phyloP scores from a whole-genome alignment of 1,284 basidiomycete genomes.

The Ustilago curta region DNA sequence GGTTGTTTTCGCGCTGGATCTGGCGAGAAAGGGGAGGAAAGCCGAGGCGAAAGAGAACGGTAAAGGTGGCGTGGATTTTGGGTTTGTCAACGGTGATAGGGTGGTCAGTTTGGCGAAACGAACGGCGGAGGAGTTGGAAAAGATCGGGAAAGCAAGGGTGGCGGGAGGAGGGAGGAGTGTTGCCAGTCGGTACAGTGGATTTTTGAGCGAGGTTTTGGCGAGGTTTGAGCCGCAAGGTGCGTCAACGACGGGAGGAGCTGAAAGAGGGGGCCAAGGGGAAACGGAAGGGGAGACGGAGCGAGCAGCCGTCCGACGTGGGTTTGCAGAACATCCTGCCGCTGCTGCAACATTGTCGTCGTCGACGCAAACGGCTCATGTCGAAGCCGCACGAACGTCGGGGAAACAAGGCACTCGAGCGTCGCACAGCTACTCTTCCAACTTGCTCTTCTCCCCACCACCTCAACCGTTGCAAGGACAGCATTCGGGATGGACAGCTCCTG shows the following conservation, averaged over 20 bases:
- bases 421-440: conserved; percentile 22
- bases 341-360: neutral
- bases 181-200: conserved; percentile 30
- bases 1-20: conserved; percentile 32
- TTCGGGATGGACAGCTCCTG: conserved; percentile 5
- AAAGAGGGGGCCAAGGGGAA: neutral
- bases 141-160: conserved; percentile 14
- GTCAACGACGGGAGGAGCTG: too few species aligned
- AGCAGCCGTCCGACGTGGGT: conserved; percentile 13
- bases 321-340: neutral
- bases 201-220: conserved; percentile 24
- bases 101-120: conserved; percentile 19
- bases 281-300: conserved; percentile 1
- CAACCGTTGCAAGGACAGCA: neutral
- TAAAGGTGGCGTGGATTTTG: conserved; percentile 23
- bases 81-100: conserved; percentile 11
- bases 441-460: conserved; percentile 17
- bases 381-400: neutral
- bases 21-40: conserved; percentile 14
- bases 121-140: conserved; percentile 20
- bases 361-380: neutral
- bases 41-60: neutral
- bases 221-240: conserved; percentile 8
- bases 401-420: conserved; percentile 28
- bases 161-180: conserved; percentile 14